Conservation (phyloP, 805 yeast genomes). For the Lipomyces chichibuensis region DNA sequence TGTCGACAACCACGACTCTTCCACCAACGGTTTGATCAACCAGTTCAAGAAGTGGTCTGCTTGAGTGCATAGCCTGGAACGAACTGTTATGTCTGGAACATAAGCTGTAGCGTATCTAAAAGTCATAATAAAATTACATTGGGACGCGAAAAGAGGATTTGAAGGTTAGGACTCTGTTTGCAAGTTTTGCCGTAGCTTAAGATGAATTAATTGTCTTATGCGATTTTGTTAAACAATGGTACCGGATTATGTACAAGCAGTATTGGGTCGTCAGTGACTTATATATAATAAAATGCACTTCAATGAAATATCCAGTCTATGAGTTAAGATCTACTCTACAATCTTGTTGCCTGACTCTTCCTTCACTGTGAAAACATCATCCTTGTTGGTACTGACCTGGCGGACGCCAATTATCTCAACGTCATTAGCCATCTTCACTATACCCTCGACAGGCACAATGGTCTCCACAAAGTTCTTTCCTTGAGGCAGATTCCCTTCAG, state of each 20-base stretch:
- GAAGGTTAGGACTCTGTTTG: neutral
- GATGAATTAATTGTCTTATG: neutral
- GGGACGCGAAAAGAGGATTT: neutral
- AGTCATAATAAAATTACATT: neutral
- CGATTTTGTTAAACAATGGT: neutral
- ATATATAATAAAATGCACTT: neutral
- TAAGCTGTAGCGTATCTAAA: neutral
- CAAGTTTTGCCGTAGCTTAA: neutral
- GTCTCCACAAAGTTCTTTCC: constrained; percentile 62
- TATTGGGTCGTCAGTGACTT: neutral
- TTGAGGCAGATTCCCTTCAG: constrained; percentile 74
- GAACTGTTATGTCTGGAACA: constrained; percentile 3
- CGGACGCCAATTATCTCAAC: constrained; percentile 42
- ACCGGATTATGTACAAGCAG: neutral
- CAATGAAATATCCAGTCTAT: neutral
- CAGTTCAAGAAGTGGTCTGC: constrained; percentile 73
- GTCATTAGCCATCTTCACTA: constrained; percentile 65
- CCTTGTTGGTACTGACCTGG: constrained; percentile 1
- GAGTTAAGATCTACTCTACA: neutral
- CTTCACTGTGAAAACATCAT: constrained; percentile 17
- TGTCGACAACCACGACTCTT: constrained; percentile 77
- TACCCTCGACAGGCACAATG: constrained; percentile 55
- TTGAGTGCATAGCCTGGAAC: neutral
- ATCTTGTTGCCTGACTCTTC: constrained; percentile 8
- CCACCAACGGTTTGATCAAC: constrained; percentile 92